Conservation (phyloP, 139 green algal species). For the Haematococcus lacustris region DNA sequence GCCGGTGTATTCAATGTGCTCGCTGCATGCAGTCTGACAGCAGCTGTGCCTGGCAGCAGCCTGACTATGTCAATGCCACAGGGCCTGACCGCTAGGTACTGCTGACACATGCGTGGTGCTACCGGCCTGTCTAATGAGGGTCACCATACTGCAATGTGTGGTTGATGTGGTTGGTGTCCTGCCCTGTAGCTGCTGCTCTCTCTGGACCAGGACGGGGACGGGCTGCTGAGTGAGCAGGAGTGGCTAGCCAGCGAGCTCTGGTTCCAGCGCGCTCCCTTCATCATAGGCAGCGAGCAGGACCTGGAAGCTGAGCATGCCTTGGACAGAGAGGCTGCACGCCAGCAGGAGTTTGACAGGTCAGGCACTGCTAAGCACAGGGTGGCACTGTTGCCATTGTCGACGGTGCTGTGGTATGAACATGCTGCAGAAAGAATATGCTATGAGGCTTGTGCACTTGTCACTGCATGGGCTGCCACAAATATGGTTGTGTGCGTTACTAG, state of each 20-base stretch:
- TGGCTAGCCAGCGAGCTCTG: conserved; percentile 33
- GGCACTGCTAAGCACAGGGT: no score
- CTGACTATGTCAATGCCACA: no score
- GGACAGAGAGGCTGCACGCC: not conserved
- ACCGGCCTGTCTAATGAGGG: not conserved
- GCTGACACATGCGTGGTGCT: not conserved
- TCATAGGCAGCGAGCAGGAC: conserved; percentile 14
- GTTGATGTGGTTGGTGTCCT: not conserved
- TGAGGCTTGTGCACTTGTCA: no score
- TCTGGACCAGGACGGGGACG: conserved; percentile 33
- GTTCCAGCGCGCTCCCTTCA: conserved; percentile 36
- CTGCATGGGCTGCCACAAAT: no score
- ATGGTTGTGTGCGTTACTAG: no score
- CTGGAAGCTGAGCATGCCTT: conserved; percentile 17
- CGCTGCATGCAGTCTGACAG: no score
- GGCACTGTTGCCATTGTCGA: no score
- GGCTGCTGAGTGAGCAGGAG: conserved; percentile 33
- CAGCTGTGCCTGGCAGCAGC: no score
- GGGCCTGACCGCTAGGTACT: no score
- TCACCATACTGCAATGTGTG: not conserved
- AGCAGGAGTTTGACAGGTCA: conserved; percentile 13
- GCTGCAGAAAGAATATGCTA: no score
- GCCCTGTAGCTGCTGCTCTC: conserved; percentile 17
- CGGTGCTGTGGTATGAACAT: no score
- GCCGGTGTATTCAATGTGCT: no score